Conservation (phyloP, 2,329 filamentous ascomycete genomes). For the Penicillium thymicola region DNA sequence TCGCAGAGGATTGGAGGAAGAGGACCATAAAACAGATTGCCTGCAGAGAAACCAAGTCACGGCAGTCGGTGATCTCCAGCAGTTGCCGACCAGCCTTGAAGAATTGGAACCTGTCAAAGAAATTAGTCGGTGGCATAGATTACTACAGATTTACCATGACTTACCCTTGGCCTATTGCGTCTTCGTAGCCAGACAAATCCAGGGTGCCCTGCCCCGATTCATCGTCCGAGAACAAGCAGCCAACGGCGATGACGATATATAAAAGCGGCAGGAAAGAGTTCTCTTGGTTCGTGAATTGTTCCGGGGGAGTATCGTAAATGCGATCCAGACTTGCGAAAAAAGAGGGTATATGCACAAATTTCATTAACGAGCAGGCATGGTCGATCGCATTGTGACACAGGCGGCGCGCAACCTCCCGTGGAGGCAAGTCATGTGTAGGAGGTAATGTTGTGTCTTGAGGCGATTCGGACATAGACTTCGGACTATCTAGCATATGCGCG, state of each 20-base stretch:
- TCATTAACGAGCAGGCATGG: constrained; percentile 61
- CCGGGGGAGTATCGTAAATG: constrained; percentile 68
- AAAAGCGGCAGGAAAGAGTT: constrained; percentile 67
- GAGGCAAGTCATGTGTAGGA: constrained; percentile 65
- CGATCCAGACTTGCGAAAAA: constrained; percentile 76
- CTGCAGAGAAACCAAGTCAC: constrained; percentile 71
- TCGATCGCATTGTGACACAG: constrained; percentile 60
- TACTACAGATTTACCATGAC: constrained; percentile 9
- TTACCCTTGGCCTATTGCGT: constrained; percentile 56
- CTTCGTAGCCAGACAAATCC: constrained; percentile 47
- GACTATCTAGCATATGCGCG: constrained; percentile 64
- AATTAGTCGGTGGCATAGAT: background rate
- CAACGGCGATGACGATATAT: constrained; percentile 68
- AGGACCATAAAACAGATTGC: constrained; percentile 75
- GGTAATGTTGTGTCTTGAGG: constrained; percentile 56
- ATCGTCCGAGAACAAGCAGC: constrained; percentile 67
- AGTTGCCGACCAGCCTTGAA: constrained; percentile 66
- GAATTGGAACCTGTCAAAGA: constrained; percentile 62
- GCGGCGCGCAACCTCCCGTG: constrained; percentile 54
- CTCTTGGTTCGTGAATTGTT: constrained; percentile 62
- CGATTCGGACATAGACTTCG: constrained; percentile 62
- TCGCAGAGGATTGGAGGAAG: constrained; percentile 75
- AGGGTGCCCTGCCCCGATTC: constrained; percentile 45
- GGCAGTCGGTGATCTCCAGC: constrained; percentile 61
- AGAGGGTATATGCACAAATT: constrained; percentile 75